Evolutionary conservation across 208 protist genomes (phyloP).

Genomic region (Vickermania spadyakhi): DNA sequence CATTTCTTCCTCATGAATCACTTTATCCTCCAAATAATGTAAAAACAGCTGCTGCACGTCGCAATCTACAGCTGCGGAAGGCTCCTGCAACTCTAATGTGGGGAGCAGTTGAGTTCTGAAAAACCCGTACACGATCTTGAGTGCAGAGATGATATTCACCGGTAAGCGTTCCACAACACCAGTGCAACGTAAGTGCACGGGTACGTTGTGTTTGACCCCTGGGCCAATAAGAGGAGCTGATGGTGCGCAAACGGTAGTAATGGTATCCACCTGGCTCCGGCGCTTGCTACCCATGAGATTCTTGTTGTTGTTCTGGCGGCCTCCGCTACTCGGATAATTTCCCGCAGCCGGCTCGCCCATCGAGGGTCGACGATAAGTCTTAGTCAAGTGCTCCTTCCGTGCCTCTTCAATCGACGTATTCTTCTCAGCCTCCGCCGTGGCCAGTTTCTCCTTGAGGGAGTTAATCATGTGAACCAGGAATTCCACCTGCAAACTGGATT

Average conservation of each 20-base stretch:
- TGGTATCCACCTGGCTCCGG: background rate
- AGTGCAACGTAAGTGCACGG: conserved; percentile 32
- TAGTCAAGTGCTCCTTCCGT: background rate
- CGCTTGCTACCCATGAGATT: background rate
- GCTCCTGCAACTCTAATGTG: conserved; percentile 23
- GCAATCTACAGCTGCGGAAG: background rate
- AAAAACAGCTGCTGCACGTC: conserved; percentile 8
- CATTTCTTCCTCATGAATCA: conserved; percentile 14
- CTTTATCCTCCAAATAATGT: conserved; percentile 10
- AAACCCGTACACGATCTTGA: conserved; percentile 53
- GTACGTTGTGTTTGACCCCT: conserved; percentile 23
- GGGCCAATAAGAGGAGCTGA: conserved; percentile 30
- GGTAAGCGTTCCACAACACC: conserved; percentile 37
- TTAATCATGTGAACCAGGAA: conserved; percentile 54
- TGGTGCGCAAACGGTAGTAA: conserved; percentile 6
- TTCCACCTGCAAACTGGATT: conserved; percentile 52
- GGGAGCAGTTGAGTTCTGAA: conserved; percentile 48
- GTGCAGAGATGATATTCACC: conserved; percentile 16
- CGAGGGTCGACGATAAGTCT: background rate
- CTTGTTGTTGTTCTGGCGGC: background rate
- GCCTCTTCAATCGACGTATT: background rate
- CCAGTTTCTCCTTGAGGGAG: conserved; percentile 21
- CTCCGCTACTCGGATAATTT: background rate
- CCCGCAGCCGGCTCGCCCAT: background rate
- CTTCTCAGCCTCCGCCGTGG: background rate